phyloP scores from a whole-genome alignment of 768 basidiomycete species.

The Suillus alpinus region DNA sequence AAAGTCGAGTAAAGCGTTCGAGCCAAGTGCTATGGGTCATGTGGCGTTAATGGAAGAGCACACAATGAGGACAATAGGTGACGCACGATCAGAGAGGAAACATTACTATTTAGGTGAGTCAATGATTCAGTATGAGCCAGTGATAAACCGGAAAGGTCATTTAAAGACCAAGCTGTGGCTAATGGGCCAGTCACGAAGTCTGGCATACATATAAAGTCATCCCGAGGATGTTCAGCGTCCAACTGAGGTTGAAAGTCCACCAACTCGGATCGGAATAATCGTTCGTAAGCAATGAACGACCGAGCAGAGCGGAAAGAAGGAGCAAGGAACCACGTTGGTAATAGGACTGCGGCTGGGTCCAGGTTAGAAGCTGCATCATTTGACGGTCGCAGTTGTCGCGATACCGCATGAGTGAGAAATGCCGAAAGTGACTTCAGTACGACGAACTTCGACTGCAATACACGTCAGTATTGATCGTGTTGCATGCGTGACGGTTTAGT shows the following conservation, averaged over 20 bases:
- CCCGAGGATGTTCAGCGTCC: conserved; percentile 19
- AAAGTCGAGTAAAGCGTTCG: conserved; percentile 75
- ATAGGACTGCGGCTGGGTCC: conserved; percentile 15
- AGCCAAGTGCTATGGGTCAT: conserved; percentile 56
- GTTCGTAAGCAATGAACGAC: conserved; percentile 55
- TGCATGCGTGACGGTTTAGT: not conserved
- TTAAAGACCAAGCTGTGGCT: conserved; percentile 30
- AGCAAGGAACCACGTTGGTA: conserved; percentile 63
- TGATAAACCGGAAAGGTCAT: conserved; percentile 29
- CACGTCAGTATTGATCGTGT: conserved; percentile 6
- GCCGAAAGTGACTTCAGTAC: conserved; percentile 68
- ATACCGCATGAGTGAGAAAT: conserved; percentile 56
- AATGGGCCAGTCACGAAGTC: conserved; percentile 13
- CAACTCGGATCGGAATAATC: conserved; percentile 36
- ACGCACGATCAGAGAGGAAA: conserved; percentile 26
- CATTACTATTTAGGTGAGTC: conserved; percentile 13
- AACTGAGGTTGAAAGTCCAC: conserved; percentile 17
- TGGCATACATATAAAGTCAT: conserved; percentile 30
- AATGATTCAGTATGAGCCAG: conserved; percentile 14
- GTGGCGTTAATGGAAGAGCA: conserved; percentile 4
- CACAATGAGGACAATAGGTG: conserved; percentile 15
- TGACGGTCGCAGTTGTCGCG: conserved; percentile 16
- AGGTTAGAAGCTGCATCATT: conserved; percentile 13
- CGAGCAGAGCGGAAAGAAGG: conserved; percentile 52
- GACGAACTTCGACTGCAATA: conserved; percentile 69